phyloP scores from a whole-genome alignment of 169 alveolate genomes.

The Babesia gibsoni region DNA sequence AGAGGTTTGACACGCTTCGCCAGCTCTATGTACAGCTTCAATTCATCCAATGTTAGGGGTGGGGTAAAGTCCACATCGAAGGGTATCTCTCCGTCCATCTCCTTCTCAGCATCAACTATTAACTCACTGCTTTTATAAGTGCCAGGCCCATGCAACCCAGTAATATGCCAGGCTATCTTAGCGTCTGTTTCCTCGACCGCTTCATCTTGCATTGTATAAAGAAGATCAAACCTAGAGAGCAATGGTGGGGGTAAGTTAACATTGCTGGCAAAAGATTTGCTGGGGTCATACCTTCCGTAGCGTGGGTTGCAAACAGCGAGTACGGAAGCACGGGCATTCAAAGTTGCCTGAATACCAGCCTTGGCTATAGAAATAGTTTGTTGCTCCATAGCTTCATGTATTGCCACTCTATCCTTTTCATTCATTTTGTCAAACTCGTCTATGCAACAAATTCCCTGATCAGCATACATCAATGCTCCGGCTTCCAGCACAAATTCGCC shows the following conservation, averaged over 20 bases:
- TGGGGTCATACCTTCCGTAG: slow-evolving; percentile 92
- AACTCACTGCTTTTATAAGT: slow-evolving; percentile 26
- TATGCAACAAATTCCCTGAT: slow-evolving; percentile 95
- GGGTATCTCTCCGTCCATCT: slow-evolving; percentile 20
- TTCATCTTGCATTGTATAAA: slow-evolving; percentile 92
- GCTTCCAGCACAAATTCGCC: slow-evolving; percentile 97
- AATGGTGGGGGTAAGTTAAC: slow-evolving; percentile 95
- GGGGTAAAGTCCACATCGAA: slow-evolving; percentile 44
- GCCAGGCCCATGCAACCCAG: slow-evolving; percentile 52
- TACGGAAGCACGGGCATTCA: slow-evolving; percentile 97
- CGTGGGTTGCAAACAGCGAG: slow-evolving; percentile 98
- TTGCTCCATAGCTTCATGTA: slow-evolving; percentile 99
- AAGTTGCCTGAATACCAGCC: slow-evolving; percentile 98
- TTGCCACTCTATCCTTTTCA: slow-evolving; percentile 95
- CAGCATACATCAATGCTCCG: slow-evolving; percentile 98
- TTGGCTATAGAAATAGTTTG: slow-evolving; percentile 96
- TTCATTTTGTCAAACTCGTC: slow-evolving; percentile 99
- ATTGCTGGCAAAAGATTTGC: slow-evolving; percentile 87
- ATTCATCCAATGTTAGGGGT: slow-evolving; percentile 79
- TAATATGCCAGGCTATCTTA: slow-evolving; percentile 74
- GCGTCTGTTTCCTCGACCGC: slow-evolving; percentile 87
- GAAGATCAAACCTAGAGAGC: slow-evolving; percentile 93
- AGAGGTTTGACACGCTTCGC: slow-evolving; percentile 90
- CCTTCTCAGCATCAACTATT: slow-evolving; percentile 41
- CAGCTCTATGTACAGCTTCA: slow-evolving; percentile 87